Conservation (phyloP, 257 asterid species). For the Capsicum chinense region DNA sequence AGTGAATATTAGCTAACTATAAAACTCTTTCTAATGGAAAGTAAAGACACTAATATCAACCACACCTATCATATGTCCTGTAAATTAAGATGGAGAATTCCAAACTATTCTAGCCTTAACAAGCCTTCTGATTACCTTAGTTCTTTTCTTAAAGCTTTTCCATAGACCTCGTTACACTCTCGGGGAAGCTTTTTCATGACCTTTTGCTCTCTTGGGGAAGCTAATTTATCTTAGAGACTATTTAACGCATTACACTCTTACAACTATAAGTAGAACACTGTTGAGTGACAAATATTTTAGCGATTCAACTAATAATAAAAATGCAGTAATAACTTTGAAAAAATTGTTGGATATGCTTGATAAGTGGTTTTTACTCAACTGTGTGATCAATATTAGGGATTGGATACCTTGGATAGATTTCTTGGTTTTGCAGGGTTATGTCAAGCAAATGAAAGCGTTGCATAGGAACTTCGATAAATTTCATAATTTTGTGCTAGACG, state of each 20-base stretch:
- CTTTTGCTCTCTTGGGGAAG: conserved; percentile 37
- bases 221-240: conserved; percentile 39
- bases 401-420: conserved; percentile 55
- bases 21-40: no score
- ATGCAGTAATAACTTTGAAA: background rate
- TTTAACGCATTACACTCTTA: conserved; percentile 29
- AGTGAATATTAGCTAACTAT: no score
- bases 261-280: conserved; percentile 32
- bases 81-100: no score
- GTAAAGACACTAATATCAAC: no score
- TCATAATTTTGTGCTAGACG: conserved; percentile 42
- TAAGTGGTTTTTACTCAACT: conserved; percentile 47
- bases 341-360: conserved; percentile 42
- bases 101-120: no score
- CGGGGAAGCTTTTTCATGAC: background rate
- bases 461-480: conserved; percentile 42
- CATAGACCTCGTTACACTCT: no score
- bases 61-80: no score
- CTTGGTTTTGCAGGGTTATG: conserved; percentile 52
- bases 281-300: conserved; percentile 33
- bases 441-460: conserved; percentile 47
- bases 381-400: conserved; percentile 48
- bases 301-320: background rate
- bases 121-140: no score
- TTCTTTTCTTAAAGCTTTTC: no score